Evolutionary conservation across 2,329 filamentous ascomycete genomes (phyloP), one percentile per base, ranked within the genome.

Genomic region (Aspergillus amoenus): DNA sequence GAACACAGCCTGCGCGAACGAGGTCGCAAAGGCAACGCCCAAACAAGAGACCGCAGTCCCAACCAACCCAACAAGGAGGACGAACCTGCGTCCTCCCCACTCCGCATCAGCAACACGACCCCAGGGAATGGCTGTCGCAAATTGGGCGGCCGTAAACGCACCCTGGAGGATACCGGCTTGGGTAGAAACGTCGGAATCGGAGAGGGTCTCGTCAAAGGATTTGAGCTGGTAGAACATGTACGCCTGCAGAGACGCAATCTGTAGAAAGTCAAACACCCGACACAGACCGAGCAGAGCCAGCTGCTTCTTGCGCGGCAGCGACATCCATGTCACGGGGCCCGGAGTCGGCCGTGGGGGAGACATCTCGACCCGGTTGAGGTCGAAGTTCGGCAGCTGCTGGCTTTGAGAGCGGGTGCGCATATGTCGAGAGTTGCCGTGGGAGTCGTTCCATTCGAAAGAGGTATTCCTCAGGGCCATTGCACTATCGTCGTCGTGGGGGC

Each of bases 181-280:
- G 32, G 82, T 82, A 1, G 90, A 84, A 61, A 94, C 90, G 11
- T 83, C 84, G 2, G 80, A 79, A 52, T 85, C 81, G 17, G 81
- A 76, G 9, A 81, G 73, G 24, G 71, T 78, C 30, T 77, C 76
- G 9, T 88, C 81, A 65, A 94, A 93, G 63, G 88, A 93, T 67
- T 87, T 87, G 37, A 95, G 82, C 71, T 93, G 90, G 70, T 93
- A 94, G 76, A 90, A 94, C 81, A 93, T 88, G 73, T 93, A 93
- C 0, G 88, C 83, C 59, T 76, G 73, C 53, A 76, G 55, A 15
- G 73, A 74, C 55, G 73, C 71, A 34, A 75, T 68, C 59, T 76
- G 73, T 13, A 76, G 59, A 55, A 76, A 76, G 52, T 76, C 73
- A 51, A 76, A 74, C 42, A 76, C 73, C 2, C 73, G 73, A 57